These are phyloP conservation scores for Colletotrichum karsti DNA, from an alignment of 2,329 filamentous ascomycete genomes.

Conservation along the genomic window DNA sequence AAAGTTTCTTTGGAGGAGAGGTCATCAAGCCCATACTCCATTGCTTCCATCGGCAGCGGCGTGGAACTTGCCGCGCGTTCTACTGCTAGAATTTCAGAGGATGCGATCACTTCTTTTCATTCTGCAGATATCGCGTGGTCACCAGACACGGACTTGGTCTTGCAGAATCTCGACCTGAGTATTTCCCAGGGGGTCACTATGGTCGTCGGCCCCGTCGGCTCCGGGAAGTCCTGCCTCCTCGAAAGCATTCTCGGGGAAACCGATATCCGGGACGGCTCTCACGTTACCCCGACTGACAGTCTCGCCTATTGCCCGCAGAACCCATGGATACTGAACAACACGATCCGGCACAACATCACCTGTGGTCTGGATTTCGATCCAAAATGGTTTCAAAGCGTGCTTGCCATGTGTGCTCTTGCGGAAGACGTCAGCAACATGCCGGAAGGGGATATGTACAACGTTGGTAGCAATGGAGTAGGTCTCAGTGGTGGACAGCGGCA, in stretches of 20 bases:
- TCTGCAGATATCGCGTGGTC: constrained; percentile 23
- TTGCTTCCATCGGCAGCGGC: neutral
- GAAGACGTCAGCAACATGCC: neutral
- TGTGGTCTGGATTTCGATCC: neutral
- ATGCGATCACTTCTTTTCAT: neutral
- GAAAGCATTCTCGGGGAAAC: constrained; percentile 15
- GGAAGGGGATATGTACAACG: neutral
- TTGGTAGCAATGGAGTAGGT: constrained; percentile 8
- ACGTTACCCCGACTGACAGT: too few relatives aligned
- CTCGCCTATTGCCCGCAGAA: constrained; percentile 16
- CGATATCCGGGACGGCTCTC: neutral
- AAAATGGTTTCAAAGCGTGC: constrained; percentile 2
- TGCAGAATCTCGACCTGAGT: neutral
- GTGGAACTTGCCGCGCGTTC: neutral
- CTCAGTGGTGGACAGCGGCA: constrained; percentile 15
- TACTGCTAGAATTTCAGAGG: neutral
- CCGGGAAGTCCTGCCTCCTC: constrained; percentile 13
- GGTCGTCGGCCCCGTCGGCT: constrained; percentile 5
- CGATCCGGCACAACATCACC: constrained; percentile 13
- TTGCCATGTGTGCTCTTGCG: constrained; percentile 1
- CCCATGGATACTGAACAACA: constrained; percentile 17
- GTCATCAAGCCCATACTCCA: neutral
- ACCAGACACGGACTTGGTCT: neutral
- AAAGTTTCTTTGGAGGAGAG: neutral
- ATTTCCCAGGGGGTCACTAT: neutral